Percentiles rank a stretch among this genome's conserved stretches.
Evolutionary conservation across 1,284 basidiomycete species (phyloP).

Genomic region (Melampsora americana): DNA sequence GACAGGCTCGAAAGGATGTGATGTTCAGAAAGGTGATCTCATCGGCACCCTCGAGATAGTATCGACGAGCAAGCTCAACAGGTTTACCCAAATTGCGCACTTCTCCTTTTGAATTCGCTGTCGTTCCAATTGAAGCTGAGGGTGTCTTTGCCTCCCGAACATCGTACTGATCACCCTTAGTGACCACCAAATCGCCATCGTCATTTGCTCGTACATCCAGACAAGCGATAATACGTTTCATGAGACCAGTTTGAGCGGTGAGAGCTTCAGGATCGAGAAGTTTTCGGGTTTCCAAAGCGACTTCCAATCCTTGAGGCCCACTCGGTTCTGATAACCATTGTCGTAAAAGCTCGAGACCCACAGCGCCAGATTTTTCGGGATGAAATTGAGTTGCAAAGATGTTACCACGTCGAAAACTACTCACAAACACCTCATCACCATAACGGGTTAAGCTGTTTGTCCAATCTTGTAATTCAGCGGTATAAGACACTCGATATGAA

Average conservation of each 20-base stretch:
- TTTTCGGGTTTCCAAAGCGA: not conserved
- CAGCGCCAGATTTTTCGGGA: conserved; percentile 94
- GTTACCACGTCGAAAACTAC: conserved; percentile 76
- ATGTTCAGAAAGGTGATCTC: conserved; percentile 98
- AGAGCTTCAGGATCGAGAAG: conserved; percentile 45
- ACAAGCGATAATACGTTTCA: conserved; percentile 93
- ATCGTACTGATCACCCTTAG: conserved; percentile 99
- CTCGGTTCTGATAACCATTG: conserved; percentile 65
- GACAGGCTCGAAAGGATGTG: conserved; percentile 95
- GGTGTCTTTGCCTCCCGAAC: conserved; percentile 67
- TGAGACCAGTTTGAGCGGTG: conserved; percentile 63
- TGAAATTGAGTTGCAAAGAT: conserved; percentile 96
- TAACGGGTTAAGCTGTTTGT: conserved; percentile 86
- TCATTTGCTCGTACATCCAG: conserved; percentile 98
- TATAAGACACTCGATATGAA: conserved; percentile 80
- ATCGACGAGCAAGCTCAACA: conserved; percentile 80
- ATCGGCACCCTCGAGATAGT: conserved; percentile 87
- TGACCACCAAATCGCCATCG: conserved; percentile 89
- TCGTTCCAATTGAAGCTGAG: conserved; percentile 56
- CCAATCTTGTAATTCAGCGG: conserved; percentile 62
- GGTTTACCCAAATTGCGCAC: conserved; percentile 98
- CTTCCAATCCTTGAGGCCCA: not conserved
- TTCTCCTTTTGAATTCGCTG: conserved; percentile 57
- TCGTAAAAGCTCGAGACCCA: conserved; percentile 76
- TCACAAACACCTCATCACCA: conserved; percentile 86